Conservation (phyloP, 306 rosid genomes). For the Vicia sativa region DNA sequence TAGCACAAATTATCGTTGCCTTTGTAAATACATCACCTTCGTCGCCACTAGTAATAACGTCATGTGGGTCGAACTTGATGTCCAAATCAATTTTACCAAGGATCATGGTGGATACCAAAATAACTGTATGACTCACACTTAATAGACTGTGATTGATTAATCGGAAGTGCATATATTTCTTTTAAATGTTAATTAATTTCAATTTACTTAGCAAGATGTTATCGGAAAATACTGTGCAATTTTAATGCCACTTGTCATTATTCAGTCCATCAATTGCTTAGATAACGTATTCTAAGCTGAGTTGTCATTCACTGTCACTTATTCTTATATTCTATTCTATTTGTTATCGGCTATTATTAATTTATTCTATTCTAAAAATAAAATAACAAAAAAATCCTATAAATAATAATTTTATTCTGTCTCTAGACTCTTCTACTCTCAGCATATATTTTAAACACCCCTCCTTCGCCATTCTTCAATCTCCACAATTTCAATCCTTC, state of each 20-base stretch:
- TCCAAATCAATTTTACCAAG: too few species aligned
- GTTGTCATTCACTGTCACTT: background rate
- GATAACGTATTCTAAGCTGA: background rate
- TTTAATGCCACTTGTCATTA: background rate
- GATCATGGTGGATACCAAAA: too few species aligned
- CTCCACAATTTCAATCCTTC: conserved; percentile 4
- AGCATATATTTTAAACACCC: background rate
- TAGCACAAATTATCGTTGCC: too few species aligned
- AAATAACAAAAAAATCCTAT: background rate
- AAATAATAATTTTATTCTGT: background rate
- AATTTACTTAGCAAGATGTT: too few species aligned
- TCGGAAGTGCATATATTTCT: too few species aligned
- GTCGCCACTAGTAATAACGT: too few species aligned
- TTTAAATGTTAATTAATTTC: too few species aligned
- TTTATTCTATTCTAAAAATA: background rate
- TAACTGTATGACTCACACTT: too few species aligned
- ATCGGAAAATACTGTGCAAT: too few species aligned
- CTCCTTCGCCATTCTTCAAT: background rate
- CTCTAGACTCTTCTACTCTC: conserved; percentile 37
- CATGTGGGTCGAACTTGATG: too few species aligned
- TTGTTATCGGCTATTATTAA: background rate
- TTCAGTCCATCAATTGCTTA: background rate
- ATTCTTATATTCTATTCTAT: background rate
- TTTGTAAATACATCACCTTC: too few species aligned
- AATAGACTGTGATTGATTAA: too few species aligned